Evolutionary conservation across 495 filamentous ascomycete genomes (phyloP), one percentile per base, ranked within the genome.

Genomic region (Penicillium fimorum): DNA sequence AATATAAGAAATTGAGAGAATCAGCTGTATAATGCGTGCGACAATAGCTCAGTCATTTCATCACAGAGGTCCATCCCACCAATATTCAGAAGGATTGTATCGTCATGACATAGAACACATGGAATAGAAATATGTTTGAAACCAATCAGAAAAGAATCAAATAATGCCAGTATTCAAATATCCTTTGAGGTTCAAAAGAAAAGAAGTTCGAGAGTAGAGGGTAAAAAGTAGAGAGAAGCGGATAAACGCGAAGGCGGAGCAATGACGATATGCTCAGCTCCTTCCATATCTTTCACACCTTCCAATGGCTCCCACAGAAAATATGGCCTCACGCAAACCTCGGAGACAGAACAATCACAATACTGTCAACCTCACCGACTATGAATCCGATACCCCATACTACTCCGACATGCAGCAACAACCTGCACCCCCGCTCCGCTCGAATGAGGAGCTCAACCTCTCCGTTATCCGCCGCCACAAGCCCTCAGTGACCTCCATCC

Each of bases 371-470:
- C 66, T 74, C 40, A 86, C 84, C 46, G 87, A 90, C 75, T 88
- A 90, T 78, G 89, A 92, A 50, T 82, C 78, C 30, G 79, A 79
- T 61, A 71, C 72, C 53, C 75, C 73, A 53, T 70, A 79, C 55
- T 61, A 75, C 48, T 73, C 81, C 48, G 73, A 78, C 60, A 65
- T 67, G 24, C 64, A 61, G 27, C 66, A 72, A 48, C 67, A 70
- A 47, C 64, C 66, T 33, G 57, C 75, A 18, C 77, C 78, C 20
- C 79, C 82, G 35, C 65, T 72, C 4, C 86, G 85, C 58, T 82
- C 85, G 57, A 93, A 91, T 72, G 83, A 84, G 30, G 87, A 92
- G 58, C 83, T 96, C 50, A 96, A 96, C 74, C 78, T 94, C 65
- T 73, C 79, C 50, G 91, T 95, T 33, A 76, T 96, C 17, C 84